Percentiles rank a stretch among this genome's conserved stretches.
Conservation (phyloP, 129 eudicot species). For the Chrysanthemum lavandulifolium region DNA sequence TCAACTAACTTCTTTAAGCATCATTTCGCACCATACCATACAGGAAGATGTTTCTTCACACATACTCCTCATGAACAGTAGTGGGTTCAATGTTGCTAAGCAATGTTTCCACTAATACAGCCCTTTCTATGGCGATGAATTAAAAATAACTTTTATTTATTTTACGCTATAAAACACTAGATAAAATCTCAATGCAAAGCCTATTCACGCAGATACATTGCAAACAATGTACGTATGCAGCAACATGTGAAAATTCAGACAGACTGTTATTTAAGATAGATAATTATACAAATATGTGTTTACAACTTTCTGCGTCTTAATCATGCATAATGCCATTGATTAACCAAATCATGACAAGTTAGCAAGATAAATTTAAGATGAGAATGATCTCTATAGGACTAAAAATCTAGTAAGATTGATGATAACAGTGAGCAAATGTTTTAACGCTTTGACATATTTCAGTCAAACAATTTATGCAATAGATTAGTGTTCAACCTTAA, state of each 20-base stretch:
- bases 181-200: not conserved
- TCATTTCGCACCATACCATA: not conserved
- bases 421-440: not conserved
- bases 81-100: too few relatives aligned
- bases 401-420: too few relatives aligned
- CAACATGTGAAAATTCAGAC: not conserved
- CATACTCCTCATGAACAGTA: too few relatives aligned
- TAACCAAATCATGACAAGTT: constrained; percentile 8
- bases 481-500: not conserved
- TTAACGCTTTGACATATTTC: constrained; percentile 6
- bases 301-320: too few relatives aligned
- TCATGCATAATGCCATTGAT: not conserved
- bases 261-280: too few relatives aligned
- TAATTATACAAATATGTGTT: not conserved
- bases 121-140: too few relatives aligned
- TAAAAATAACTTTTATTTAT: too few relatives aligned
- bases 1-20: not conserved
- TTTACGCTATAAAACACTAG: not conserved
- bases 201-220: too few relatives aligned
- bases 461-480: constrained; percentile 9
- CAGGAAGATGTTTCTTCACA: too few relatives aligned
- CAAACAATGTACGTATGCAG: not conserved
- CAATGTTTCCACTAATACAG: too few relatives aligned
- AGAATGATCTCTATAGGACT: constrained; percentile 12
- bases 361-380: constrained; percentile 10